A percentile compares a stretch with the other conserved stretches of the same genome.
Conservation (phyloP, 2,329 filamentous ascomycete species). For the Calonectria naviculata region DNA sequence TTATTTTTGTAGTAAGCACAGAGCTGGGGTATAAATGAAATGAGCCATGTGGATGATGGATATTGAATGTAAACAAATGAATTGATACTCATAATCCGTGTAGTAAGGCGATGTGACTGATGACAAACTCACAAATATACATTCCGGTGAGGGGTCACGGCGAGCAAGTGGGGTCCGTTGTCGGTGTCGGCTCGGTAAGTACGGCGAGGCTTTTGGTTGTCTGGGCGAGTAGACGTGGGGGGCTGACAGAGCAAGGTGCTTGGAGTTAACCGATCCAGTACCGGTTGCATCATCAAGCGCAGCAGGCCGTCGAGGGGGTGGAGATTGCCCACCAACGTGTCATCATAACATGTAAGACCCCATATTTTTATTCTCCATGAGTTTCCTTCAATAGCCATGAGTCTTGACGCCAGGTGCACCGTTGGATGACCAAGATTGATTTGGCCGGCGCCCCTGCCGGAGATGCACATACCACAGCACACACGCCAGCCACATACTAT, state of each 20-base stretch:
- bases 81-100: background rate
- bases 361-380: constrained; percentile 9
- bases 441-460: background rate
- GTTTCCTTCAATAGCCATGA: constrained; percentile 6
- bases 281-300: background rate
- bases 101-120: background rate
- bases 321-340: constrained; percentile 18
- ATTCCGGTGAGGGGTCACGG: background rate
- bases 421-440: background rate
- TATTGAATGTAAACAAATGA: background rate
- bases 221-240: background rate
- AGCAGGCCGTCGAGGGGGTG: constrained; percentile 6
- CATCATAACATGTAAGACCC: constrained; percentile 22
- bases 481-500: background rate
- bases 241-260: background rate
- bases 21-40: constrained; percentile 12
- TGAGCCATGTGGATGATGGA: constrained; percentile 6
- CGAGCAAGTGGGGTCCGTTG: constrained; percentile 17
- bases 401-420: background rate
- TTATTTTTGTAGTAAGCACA: constrained; percentile 17
- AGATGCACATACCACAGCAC: background rate
- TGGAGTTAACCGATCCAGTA: background rate
- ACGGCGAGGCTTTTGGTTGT: constrained; percentile 6
- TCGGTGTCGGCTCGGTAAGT: constrained; percentile 18
- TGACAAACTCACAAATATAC: background rate